A percentile compares a stretch with the other conserved stretches of the same genome.
Evolutionary conservation across 78 protist genomes (phyloP).

Genomic region (Acrasis kona): DNA sequence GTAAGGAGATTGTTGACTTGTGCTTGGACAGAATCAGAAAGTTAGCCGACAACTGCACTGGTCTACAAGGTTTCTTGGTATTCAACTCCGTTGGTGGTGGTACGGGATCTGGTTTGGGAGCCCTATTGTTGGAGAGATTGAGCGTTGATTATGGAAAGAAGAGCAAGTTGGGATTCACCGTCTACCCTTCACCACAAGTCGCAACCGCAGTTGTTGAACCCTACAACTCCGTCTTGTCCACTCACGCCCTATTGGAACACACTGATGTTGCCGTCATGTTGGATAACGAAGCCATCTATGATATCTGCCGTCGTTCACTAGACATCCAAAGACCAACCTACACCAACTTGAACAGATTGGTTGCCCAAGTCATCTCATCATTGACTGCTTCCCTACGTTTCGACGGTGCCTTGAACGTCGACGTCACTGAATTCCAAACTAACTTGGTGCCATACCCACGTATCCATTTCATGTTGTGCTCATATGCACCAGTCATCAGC

Average conservation of each 20-base stretch:
- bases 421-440: slow-evolving; percentile 97
- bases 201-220: slow-evolving; percentile 99
- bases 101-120: slow-evolving; percentile 97
- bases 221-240: slow-evolving; percentile 95
- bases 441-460: slow-evolving; percentile 96
- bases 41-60: slow-evolving; percentile 96
- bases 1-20: slow-evolving; percentile 87
- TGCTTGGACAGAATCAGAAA: slow-evolving; percentile 92
- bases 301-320: slow-evolving; percentile 91
- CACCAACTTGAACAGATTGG: slow-evolving; percentile 95
- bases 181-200: slow-evolving; percentile 93
- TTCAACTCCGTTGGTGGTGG: slow-evolving; percentile 97
- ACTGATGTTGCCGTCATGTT: slow-evolving; percentile 84
- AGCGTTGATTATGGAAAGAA: slow-evolving; percentile 97
- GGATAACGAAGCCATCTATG: slow-evolving; percentile 97
- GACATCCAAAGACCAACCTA: slow-evolving; percentile 94
- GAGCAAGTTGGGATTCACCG: slow-evolving; percentile 90
- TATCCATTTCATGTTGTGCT: slow-evolving; percentile 86
- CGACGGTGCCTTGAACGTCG: slow-evolving; percentile 97
- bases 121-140: slow-evolving; percentile 91
- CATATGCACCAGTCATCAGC: slow-evolving; percentile 95
- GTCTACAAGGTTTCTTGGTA: slow-evolving; percentile 95
- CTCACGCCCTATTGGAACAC: slow-evolving; percentile 94
- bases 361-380: slow-evolving; percentile 92
- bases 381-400: slow-evolving; percentile 97